These are phyloP conservation scores for Urochloa ruziziensis DNA, from an alignment of 176 grass and related monocot species.

Conservation along the genomic window DNA sequence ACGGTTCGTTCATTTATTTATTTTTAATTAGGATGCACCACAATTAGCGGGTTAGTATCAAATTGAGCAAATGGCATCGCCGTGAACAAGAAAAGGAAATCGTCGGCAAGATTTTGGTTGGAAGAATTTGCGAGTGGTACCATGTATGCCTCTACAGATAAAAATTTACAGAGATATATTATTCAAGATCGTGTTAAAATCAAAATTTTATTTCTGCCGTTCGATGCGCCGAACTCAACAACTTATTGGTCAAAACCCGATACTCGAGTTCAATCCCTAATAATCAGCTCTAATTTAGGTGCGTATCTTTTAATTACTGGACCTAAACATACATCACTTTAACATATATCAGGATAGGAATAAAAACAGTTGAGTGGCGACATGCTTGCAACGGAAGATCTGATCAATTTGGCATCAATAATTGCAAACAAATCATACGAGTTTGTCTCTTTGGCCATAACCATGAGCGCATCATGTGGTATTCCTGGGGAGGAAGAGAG, in stretches of 20 bases:
- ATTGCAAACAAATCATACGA: constrained; percentile 21
- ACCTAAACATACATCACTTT: not conserved
- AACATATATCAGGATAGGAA: constrained; percentile 22
- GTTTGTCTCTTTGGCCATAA: constrained; percentile 11
- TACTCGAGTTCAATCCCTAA: not conserved
- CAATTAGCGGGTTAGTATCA: no score
- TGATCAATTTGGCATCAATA: constrained; percentile 10
- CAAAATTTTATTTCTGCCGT: not conserved
- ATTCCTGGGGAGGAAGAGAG: not conserved
- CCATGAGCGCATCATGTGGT: constrained; percentile 7
- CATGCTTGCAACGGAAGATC: constrained; percentile 42
- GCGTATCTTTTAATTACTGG: not conserved
- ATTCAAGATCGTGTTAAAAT: not conserved
- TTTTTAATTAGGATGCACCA: no score
- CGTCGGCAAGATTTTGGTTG: not conserved
- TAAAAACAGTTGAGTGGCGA: not conserved
- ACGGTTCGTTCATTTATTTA: no score
- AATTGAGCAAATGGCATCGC: not conserved
- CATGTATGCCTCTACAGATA: no score
- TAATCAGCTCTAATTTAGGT: not conserved
- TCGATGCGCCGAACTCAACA: no score
- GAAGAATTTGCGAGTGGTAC: not conserved
- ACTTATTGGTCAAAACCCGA: not conserved
- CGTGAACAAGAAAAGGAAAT: not conserved
- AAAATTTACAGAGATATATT: not conserved